Evolutionary conservation across 129 eudicot species (phyloP).

Genomic region (Mikania micrantha): DNA sequence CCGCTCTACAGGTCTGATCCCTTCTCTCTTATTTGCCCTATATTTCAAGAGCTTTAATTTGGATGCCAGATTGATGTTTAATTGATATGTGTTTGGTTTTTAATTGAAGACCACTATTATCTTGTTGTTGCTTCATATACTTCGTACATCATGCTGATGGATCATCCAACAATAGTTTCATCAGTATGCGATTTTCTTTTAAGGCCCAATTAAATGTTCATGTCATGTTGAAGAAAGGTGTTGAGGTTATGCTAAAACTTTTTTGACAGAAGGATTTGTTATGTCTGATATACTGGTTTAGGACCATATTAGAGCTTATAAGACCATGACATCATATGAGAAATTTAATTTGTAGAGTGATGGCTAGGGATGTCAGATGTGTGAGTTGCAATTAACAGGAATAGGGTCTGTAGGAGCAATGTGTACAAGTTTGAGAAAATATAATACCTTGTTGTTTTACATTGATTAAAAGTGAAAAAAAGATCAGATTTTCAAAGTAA

Average conservation of each 20-base stretch:
- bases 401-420: neutral
- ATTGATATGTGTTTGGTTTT: neutral
- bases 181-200: neutral
- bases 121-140: neutral
- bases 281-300: too few species aligned
- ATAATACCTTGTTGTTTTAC: neutral
- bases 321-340: neutral
- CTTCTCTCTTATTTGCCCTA: neutral
- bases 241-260: too few species aligned
- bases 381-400: neutral
- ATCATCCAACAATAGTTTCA: neutral
- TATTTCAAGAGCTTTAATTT: neutral
- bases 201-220: too few species aligned
- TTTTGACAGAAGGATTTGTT: too few species aligned
- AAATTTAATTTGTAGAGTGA: too few species aligned
- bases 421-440: neutral
- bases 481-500: neutral
- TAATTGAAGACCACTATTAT: neutral
- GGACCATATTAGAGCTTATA: too few species aligned
- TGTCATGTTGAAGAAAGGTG: too few species aligned
- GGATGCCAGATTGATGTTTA: neutral
- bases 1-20: conserved; percentile 68
- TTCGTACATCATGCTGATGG: neutral
- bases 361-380: too few species aligned
- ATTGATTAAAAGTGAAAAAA: neutral